A percentile compares a stretch with the other conserved stretches of the same genome.
These are phyloP conservation scores for Pseudocercospora vitis DNA, from an alignment of 2,329 filamentous ascomycete species.

Conservation along the genomic window DNA sequence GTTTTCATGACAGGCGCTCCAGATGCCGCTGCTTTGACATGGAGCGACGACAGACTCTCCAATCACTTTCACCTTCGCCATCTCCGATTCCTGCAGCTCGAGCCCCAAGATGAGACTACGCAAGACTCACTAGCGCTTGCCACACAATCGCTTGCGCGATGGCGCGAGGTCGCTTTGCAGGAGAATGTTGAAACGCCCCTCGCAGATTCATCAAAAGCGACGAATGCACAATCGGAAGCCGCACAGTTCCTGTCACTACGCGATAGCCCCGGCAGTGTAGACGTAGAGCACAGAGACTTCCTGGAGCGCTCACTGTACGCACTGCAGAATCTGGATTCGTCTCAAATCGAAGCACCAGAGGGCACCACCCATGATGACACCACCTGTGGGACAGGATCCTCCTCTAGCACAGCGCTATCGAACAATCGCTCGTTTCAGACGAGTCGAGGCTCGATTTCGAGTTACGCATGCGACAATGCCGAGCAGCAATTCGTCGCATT, in stretches of 20 bases:
- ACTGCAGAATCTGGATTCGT: constrained; percentile 66
- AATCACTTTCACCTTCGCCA: constrained; percentile 41
- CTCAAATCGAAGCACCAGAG: constrained; percentile 49
- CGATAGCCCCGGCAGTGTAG: background rate
- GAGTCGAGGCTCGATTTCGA: constrained; percentile 14
- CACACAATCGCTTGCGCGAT: constrained; percentile 25
- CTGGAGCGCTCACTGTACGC: constrained; percentile 75
- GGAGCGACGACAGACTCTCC: constrained; percentile 45
- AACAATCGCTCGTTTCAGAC: constrained; percentile 34
- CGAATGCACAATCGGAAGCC: constrained; percentile 6
- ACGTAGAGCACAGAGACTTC: constrained; percentile 57
- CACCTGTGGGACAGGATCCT: constrained; percentile 41
- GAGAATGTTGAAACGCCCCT: too few relatives aligned
- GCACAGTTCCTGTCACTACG: constrained; percentile 36
- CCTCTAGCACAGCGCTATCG: constrained; percentile 31
- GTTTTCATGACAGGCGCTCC: constrained; percentile 64
- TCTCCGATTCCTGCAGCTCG: constrained; percentile 24
- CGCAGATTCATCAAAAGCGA: too few relatives aligned
- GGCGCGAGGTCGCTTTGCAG: constrained; percentile 29
- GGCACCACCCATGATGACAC: constrained; percentile 37
- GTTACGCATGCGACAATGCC: constrained; percentile 10
- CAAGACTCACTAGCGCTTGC: background rate
- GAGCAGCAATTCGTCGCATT: constrained; percentile 37
- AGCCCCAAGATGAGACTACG: constrained; percentile 12
- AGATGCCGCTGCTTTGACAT: constrained; percentile 53